Conservation (phyloP, 805 yeast species). For the Peterozyma toletana region DNA sequence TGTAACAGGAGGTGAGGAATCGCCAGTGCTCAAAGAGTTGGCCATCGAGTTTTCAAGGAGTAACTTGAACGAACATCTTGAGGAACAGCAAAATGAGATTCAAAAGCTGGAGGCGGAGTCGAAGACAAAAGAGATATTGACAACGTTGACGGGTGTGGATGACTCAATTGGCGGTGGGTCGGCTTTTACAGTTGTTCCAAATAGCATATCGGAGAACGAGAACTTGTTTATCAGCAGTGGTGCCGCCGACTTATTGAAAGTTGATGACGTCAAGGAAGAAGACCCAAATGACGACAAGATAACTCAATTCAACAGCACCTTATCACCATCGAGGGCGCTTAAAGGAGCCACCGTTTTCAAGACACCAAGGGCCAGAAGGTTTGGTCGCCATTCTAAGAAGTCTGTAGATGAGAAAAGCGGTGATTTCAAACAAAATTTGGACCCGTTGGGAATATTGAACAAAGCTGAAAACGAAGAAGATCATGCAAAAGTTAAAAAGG, state of each 20-base stretch:
- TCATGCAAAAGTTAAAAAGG: not conserved
- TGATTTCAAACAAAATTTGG: slow-evolving; percentile 15
- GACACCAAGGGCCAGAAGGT: slow-evolving; percentile 38
- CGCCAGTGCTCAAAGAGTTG: no score
- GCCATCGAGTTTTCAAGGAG: no score
- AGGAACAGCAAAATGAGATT: slow-evolving; percentile 14
- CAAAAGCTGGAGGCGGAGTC: slow-evolving; percentile 20
- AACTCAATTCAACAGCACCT: slow-evolving; percentile 11
- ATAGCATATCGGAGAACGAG: slow-evolving; percentile 20
- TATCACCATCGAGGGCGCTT: slow-evolving; percentile 24
- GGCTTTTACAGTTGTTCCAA: slow-evolving; percentile 1
- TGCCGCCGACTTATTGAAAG: slow-evolving; percentile 12
- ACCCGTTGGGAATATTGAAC: slow-evolving; percentile 21
- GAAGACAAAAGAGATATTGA: slow-evolving; percentile 21
- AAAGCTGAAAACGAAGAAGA: slow-evolving; percentile 5
- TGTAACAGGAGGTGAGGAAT: no score
- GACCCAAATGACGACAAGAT: slow-evolving; percentile 4
- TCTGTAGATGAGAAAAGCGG: slow-evolving; percentile 2
- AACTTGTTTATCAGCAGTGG: slow-evolving; percentile 27
- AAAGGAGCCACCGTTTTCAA: slow-evolving; percentile 29
- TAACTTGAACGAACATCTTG: not conserved
- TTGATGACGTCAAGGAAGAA: slow-evolving; percentile 7
- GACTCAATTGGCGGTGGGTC: slow-evolving; percentile 7
- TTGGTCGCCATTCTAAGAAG: slow-evolving; percentile 3
- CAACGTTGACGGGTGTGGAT: slow-evolving; percentile 34